These are phyloP conservation scores for Chaetomiaceae sp. DNA, from an alignment of 2,329 filamentous ascomycete species.

Conservation along the genomic window DNA sequence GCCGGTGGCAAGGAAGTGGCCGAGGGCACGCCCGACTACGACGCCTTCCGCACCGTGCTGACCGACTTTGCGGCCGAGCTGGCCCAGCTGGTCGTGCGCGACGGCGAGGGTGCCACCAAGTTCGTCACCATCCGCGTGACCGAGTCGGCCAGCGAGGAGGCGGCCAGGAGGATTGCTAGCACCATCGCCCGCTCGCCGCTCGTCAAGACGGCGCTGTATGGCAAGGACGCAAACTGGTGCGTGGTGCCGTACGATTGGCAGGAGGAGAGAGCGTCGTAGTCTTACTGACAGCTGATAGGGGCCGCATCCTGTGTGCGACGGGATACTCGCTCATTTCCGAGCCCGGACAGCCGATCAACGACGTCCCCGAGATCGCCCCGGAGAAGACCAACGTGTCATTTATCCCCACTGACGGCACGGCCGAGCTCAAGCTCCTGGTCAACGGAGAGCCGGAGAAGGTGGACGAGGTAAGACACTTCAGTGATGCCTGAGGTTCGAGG, in stretches of 20 bases:
- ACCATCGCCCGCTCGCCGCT: conserved; percentile 87
- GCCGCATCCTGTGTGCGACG: conserved; percentile 89
- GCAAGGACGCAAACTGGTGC: conserved; percentile 87
- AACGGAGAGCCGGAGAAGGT: conserved; percentile 76
- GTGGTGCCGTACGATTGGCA: neutral
- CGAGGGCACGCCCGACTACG: conserved; percentile 54
- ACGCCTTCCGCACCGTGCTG: conserved; percentile 65
- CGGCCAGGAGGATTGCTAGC: conserved; percentile 74
- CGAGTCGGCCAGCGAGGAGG: conserved; percentile 63
- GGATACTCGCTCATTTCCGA: conserved; percentile 69
- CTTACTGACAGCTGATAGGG: conserved; percentile 40
- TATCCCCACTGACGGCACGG: conserved; percentile 68
- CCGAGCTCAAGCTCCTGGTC: conserved; percentile 70
- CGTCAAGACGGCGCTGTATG: conserved; percentile 96
- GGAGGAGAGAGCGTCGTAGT: neutral
- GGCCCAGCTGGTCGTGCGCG: conserved; percentile 87
- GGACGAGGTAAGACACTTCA: conserved; percentile 49
- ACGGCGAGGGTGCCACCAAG: conserved; percentile 96
- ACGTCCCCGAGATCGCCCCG: conserved; percentile 60
- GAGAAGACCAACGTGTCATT: conserved; percentile 74
- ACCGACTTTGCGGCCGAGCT: conserved; percentile 76
- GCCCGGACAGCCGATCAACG: conserved; percentile 51
- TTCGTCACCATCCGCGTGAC: conserved; percentile 89
- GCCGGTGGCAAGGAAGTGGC: conserved; percentile 66
- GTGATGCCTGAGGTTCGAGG: neutral